Evolutionary conservation across 2,329 filamentous ascomycete species (phyloP), one percentile per base, ranked within the genome.

Genomic region (Botrytis deweyae): DNA sequence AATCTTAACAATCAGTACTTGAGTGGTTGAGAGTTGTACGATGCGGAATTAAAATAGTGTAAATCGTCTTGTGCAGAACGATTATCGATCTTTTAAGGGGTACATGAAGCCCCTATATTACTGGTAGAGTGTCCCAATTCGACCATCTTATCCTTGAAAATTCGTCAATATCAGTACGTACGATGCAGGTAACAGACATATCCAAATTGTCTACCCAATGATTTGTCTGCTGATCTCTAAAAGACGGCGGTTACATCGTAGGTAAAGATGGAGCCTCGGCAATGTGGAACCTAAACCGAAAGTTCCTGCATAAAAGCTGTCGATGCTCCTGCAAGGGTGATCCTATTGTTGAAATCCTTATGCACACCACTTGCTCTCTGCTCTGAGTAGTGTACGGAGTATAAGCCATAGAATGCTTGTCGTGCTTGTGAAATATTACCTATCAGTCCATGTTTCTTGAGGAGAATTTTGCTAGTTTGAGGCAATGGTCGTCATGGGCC

Each of bases 241-340:
- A 49, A 69, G 49, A 59, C 66, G 25, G 66, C 52, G 49, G 40
- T 69, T 68, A 40, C 14, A 63, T 40, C 20, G 46, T 58, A 40
- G 16, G 44, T 66, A n/a, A 25, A 33, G 64, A 58, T 69, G n/a
- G 25, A 58, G 38, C 49, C n/a, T 58, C 49, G 36, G 66, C 8
- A 58, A 58, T 58, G 66, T 69, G 66, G 66, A 58, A 42, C 66
- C 36, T 42, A 22, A 68, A 58, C 25, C 66, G n/a, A 68, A 42
- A 58, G 66, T 69, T 69, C 66, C 66, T 69, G 66, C 66, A 69
- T 69, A 69, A 69, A 58, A 69, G 49, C 66, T 42, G 49, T 33
- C 49, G 49, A 42, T 58, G 66, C 58, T 59, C 52, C 66, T 69
- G 49, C 66, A 69, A 59, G 66, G 66, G 55, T 42, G 55, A 69